Percentiles rank a stretch among this genome's conserved stretches.
Conservation (phyloP, 768 basidiomycete genomes). For the Amanita thiersii region DNA sequence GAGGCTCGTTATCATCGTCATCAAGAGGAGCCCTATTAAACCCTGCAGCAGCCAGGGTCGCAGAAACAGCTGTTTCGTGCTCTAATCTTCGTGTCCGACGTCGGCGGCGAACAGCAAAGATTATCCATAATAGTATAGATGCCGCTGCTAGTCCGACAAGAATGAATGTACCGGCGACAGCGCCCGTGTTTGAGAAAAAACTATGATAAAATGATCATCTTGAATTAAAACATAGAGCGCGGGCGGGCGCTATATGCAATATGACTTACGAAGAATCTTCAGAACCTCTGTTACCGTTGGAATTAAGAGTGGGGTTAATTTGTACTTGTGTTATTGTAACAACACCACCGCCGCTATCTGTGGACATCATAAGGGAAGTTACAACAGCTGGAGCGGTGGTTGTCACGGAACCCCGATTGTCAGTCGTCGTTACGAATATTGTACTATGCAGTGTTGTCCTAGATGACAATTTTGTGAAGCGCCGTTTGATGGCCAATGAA, state of each 20-base stretch:
- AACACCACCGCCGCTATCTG: slow-evolving; percentile 40
- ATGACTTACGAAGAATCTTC: slow-evolving; percentile 44
- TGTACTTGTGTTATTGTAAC: slow-evolving; percentile 56
- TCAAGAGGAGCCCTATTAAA: slow-evolving; percentile 61
- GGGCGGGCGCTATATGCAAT: background rate
- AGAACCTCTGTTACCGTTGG: slow-evolving; percentile 27
- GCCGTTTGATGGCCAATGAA: slow-evolving; percentile 13
- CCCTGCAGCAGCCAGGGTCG: slow-evolving; percentile 64
- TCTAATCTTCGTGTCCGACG: slow-evolving; percentile 54
- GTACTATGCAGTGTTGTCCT: slow-evolving; percentile 50
- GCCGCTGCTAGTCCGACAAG: slow-evolving; percentile 78
- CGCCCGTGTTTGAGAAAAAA: slow-evolving; percentile 85
- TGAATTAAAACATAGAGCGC: background rate
- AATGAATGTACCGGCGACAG: slow-evolving; percentile 87
- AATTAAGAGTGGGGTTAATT: slow-evolving; percentile 64
- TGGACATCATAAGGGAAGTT: slow-evolving; percentile 50
- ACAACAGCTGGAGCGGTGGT: slow-evolving; percentile 48
- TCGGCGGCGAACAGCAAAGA: slow-evolving; percentile 64
- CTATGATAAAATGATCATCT: slow-evolving; percentile 27
- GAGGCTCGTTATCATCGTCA: slow-evolving; percentile 41
- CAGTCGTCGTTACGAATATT: slow-evolving; percentile 53
- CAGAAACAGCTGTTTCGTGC: slow-evolving; percentile 65
- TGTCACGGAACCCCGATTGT: slow-evolving; percentile 38
- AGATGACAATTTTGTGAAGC: slow-evolving; percentile 10
- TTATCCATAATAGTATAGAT: slow-evolving; percentile 58